Evolutionary conservation across 164 flowering plant genomes (phyloP).

Genomic region (Tetrastigma voinierianum): DNA sequence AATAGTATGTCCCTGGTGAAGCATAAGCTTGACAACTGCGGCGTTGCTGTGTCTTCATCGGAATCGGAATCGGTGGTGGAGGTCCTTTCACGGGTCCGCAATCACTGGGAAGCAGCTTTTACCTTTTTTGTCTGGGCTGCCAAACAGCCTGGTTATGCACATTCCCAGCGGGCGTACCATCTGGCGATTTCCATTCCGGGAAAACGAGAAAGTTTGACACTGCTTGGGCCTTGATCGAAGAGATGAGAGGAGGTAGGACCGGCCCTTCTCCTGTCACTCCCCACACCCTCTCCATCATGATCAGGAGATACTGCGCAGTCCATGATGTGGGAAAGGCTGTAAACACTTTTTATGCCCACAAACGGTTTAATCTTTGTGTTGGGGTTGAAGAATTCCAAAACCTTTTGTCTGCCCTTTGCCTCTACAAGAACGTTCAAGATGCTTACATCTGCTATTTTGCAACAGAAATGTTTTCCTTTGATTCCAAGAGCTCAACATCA

Average conservation of each 20-base stretch:
- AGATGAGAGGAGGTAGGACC: constrained; percentile 51
- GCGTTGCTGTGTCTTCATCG: constrained; percentile 34
- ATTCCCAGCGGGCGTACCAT: constrained; percentile 60
- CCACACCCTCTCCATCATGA: constrained; percentile 72
- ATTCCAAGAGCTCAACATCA: constrained; percentile 80
- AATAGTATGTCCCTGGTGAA: constrained; percentile 26
- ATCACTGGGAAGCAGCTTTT: constrained; percentile 76
- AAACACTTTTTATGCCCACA: constrained; percentile 63
- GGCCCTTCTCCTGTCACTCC: constrained; percentile 55
- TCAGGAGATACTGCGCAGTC: constrained; percentile 68
- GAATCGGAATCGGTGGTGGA: constrained; percentile 51
- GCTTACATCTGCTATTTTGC: constrained; percentile 77
- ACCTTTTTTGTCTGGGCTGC: constrained; percentile 87
- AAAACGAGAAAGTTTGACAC: constrained; percentile 83
- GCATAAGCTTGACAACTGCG: constrained; percentile 48
- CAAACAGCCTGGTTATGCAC: constrained; percentile 58
- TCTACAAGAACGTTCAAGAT: constrained; percentile 82
- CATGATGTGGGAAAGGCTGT: constrained; percentile 80
- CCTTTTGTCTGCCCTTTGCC: constrained; percentile 71
- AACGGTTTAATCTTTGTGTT: constrained; percentile 43
- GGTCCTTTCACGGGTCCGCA: constrained; percentile 63
- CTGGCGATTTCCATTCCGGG: constrained; percentile 67
- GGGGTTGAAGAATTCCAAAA: constrained; percentile 71
- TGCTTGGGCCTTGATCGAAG: constrained; percentile 79
- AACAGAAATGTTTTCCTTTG: constrained; percentile 48